A percentile compares a stretch with the other conserved stretches of the same genome.
phyloP scores from a whole-genome alignment of 805 yeast genomes.

The Wickerhamomyces sydowiorum region DNA sequence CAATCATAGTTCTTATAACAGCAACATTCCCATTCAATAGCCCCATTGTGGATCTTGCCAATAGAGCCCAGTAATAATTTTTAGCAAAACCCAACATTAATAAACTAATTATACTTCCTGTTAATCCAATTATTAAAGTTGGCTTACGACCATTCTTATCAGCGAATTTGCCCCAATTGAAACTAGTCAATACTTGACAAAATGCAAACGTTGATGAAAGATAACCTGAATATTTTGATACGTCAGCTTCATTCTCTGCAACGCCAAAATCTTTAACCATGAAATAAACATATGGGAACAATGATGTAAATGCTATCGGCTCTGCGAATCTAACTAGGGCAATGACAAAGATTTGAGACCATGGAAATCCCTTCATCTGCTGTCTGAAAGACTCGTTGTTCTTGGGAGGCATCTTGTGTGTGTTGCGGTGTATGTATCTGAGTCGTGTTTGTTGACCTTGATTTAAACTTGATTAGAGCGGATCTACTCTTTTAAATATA shows the following conservation, averaged over 20 bases:
- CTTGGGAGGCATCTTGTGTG: constrained; percentile 1
- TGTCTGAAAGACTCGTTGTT: constrained; percentile 33
- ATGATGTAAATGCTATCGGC: constrained; percentile 58
- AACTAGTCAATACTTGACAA: constrained; percentile 50
- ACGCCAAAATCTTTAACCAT: constrained; percentile 55
- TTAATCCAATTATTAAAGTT: constrained; percentile 43
- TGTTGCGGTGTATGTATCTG: too few species aligned
- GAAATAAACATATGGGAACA: constrained; percentile 59
- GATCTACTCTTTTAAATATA: too few species aligned
- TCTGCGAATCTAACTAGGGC: constrained; percentile 49
- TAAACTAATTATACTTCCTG: constrained; percentile 45
- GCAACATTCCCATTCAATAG: constrained; percentile 59
- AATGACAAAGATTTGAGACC: constrained; percentile 38
- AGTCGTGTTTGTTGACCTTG: neutral
- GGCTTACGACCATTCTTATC: constrained; percentile 54
- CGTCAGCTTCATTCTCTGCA: constrained; percentile 44
- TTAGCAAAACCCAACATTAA: constrained; percentile 48
- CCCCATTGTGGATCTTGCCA: constrained; percentile 51
- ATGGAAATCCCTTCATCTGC: constrained; percentile 52
- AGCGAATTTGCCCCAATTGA: constrained; percentile 54
- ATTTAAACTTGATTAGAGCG: neutral
- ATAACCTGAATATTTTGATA: constrained; percentile 57
- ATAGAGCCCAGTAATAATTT: constrained; percentile 45
- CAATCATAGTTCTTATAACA: constrained; percentile 56
- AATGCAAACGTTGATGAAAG: constrained; percentile 58